A percentile compares a stretch with the other conserved stretches of the same genome.
phyloP scores from a whole-genome alignment of 148 eudicot genomes.

The Persicaria tinctoria region DNA sequence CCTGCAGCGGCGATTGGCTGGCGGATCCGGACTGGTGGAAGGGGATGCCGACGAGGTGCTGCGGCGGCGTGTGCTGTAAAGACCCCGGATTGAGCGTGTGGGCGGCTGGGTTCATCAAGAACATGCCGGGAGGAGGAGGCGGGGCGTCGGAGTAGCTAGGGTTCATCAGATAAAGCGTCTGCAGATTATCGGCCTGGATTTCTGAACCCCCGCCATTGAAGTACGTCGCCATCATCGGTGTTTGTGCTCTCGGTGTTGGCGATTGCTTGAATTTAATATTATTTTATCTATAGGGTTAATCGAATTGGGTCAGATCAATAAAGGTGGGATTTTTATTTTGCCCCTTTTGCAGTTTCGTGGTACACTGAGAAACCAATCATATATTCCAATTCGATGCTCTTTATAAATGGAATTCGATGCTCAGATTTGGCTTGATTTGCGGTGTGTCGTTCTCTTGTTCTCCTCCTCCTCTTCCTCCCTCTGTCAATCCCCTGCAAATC shows the following conservation, averaged over 20 bases:
- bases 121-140: conserved; percentile 13
- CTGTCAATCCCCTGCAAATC: not conserved
- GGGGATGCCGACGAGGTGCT: conserved; percentile 62
- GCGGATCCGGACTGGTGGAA: conserved; percentile 18
- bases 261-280: not conserved
- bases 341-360: too few species aligned
- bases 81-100: conserved; percentile 16
- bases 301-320: too few species aligned
- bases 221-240: conserved; percentile 44
- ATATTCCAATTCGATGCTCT: not conserved
- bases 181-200: conserved; percentile 52
- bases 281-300: not conserved
- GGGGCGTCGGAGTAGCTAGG: conserved; percentile 36
- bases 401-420: not conserved
- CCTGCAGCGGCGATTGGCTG: conserved; percentile 21
- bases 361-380: too few species aligned
- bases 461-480: not conserved
- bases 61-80: conserved; percentile 25
- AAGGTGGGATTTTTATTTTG: too few species aligned
- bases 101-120: conserved; percentile 4
- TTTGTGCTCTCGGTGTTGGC: not conserved
- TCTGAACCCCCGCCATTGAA: conserved; percentile 55
- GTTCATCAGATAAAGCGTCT: conserved; percentile 74
- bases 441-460: not conserved
- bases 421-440: not conserved